Evolutionary conservation across 768 basidiomycete species (phyloP), one percentile per base, ranked within the genome.

Genomic region (Holtermannia corniformis): DNA sequence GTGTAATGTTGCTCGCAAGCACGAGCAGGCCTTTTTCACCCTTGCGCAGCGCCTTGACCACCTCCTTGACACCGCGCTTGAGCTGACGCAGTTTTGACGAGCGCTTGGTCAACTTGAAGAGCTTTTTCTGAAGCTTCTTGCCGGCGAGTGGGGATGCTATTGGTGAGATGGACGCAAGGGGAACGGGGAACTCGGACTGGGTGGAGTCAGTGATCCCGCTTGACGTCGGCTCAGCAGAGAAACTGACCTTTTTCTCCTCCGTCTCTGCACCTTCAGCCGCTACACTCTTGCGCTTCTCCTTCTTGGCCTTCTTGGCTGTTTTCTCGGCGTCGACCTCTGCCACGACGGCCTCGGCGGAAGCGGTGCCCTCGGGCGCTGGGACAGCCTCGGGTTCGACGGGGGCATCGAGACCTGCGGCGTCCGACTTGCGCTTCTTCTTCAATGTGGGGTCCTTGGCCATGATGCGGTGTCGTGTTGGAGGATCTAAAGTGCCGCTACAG

Each of bases 11-110:
- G 37, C 86, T 91, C 3, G 95, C 95, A 54, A 99, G 82, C 52
- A 99, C 76, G 25, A 99, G 80, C 27, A 99, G 76, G 20, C 95
- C 95, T 77, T 87, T 90, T 72, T 97, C 93, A 54, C 92, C 92
- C 71, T 99, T 99, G 50, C 92, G 80, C 41, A 99, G 85, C 2
- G 89, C 89, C 73, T 99, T 99, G 42, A 95, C 90, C 27, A 99
- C 88, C 73, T 99, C 95, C 74, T 97, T 97, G 45, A 99, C 93
- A 40, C 95, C 95, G 43, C 95, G 82, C 76, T 95, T 96, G 26
- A 97, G 85, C 73, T 95, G 91, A 55, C 93, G 82, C 40, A 82
- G 83, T 72, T 93, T 95, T 22, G 92, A 91, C 16, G 95, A 90
- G 75, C 85, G 88, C 77, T 91, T 95, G 60, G 96, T 85, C 5